These are phyloP conservation scores for Lasiosphaeria miniovina DNA, from an alignment of 495 filamentous ascomycete species.

Conservation along the genomic window DNA sequence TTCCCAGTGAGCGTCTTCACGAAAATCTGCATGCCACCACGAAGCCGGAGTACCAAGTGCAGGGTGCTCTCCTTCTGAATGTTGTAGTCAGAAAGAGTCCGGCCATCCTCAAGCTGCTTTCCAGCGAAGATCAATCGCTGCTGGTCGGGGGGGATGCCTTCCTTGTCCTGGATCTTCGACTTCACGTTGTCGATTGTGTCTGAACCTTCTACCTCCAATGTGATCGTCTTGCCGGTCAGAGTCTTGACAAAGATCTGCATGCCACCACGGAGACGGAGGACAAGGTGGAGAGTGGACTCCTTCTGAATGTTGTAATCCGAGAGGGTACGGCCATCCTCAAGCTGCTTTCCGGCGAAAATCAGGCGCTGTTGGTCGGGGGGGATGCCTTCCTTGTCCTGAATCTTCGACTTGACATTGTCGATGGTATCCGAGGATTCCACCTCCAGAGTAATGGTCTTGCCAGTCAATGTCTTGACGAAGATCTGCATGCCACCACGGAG, in stretches of 20 bases:
- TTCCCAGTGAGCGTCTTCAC: conserved; percentile 92
- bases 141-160: conserved; percentile 98
- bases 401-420: conserved; percentile 87
- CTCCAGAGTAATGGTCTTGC: conserved; percentile 98
- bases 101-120: conserved; percentile 73
- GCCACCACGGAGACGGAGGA: conserved; percentile 95
- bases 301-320: conserved; percentile 99
- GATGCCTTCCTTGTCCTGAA: conserved; percentile 91
- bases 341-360: conserved; percentile 96
- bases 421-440: conserved; percentile 95
- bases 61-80: conserved; percentile 99
- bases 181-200: conserved; percentile 97
- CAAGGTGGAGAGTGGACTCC: conserved; percentile 92
- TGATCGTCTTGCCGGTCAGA: conserved; percentile 90
- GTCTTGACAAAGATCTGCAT: conserved; percentile 93
- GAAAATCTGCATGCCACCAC: conserved; percentile 97
- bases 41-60: conserved; percentile 92
- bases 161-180: conserved; percentile 96
- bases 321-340: conserved; percentile 76
- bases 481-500: conserved; percentile 99
- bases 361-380: conserved; percentile 91
- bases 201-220: conserved; percentile 82
- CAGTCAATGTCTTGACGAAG: conserved; percentile 85
- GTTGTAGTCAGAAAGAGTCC: conserved; percentile 97
- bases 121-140: conserved; percentile 99